phyloP scores from a whole-genome alignment of 192 early-diverging fungal species.

The Coemansia sp. region DNA sequence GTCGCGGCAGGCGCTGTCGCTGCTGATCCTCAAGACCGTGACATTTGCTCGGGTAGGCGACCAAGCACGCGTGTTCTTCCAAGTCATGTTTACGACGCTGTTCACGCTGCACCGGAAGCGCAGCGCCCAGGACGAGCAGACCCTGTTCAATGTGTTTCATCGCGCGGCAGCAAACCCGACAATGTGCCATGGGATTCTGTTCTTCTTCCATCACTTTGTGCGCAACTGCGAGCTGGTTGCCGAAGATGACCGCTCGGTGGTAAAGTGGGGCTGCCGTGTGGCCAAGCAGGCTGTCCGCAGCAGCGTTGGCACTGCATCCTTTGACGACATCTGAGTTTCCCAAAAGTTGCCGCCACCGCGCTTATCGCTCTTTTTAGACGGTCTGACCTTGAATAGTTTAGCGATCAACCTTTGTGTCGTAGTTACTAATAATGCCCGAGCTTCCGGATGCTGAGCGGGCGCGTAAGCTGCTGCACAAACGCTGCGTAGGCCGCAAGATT shows the following conservation, averaged over 20 bases:
- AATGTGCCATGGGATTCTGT: slow-evolving; percentile 76
- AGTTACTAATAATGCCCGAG: slow-evolving; percentile 58
- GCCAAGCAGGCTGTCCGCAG: slow-evolving; percentile 60
- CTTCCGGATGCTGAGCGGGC: slow-evolving; percentile 71
- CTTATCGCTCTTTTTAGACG: too few species aligned
- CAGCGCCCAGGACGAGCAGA: slow-evolving; percentile 52
- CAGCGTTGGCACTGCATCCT: background rate
- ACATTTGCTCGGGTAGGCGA: slow-evolving; percentile 66
- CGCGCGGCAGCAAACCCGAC: slow-evolving; percentile 58
- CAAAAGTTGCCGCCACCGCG: too few species aligned
- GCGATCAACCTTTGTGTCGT: background rate
- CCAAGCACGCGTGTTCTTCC: slow-evolving; percentile 63
- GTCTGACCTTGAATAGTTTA: too few species aligned
- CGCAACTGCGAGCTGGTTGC: slow-evolving; percentile 56
- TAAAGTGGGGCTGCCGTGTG: slow-evolving; percentile 64
- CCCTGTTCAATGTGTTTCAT: slow-evolving; percentile 55
- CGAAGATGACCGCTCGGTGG: slow-evolving; percentile 60
- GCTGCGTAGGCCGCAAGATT: slow-evolving; percentile 54
- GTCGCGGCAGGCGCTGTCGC: slow-evolving; percentile 61
- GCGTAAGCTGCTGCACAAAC: slow-evolving; percentile 53
- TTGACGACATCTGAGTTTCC: slow-evolving; percentile 4
- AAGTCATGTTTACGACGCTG: slow-evolving; percentile 67
- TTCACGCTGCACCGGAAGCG: slow-evolving; percentile 58
- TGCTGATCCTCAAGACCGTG: slow-evolving; percentile 66
- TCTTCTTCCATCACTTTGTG: slow-evolving; percentile 79